phyloP scores from a whole-genome alignment of 2,329 filamentous ascomycete species.

The Arthrobotrys conoides region DNA sequence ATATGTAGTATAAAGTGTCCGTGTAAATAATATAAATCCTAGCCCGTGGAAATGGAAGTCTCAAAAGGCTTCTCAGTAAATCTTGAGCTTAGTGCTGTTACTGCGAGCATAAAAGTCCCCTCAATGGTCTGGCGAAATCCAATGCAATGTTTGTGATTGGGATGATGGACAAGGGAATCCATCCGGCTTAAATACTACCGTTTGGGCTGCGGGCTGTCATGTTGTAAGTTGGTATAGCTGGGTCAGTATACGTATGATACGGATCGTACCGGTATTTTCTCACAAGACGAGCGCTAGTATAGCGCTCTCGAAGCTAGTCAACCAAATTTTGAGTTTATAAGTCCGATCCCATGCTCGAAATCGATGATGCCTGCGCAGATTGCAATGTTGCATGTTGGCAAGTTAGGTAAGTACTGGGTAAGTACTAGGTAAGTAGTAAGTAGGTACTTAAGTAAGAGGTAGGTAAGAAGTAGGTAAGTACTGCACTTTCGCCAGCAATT shows the following conservation, averaged over 20 bases:
- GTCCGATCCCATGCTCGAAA: too few relatives aligned
- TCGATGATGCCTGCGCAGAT: too few relatives aligned
- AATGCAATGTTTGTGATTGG: constrained; percentile 21
- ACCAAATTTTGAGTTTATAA: constrained; percentile 23
- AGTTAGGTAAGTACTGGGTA: too few relatives aligned
- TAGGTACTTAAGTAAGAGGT: too few relatives aligned
- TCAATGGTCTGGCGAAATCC: constrained; percentile 9
- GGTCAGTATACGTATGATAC: background rate
- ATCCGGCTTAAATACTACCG: constrained; percentile 19
- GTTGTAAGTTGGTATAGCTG: constrained; percentile 4
- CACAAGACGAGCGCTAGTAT: background rate
- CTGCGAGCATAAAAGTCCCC: background rate
- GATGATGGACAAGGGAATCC: constrained; percentile 20
- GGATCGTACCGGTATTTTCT: constrained; percentile 29
- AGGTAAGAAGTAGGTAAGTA: too few relatives aligned
- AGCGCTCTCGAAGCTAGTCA: background rate
- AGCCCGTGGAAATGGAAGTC: too few relatives aligned
- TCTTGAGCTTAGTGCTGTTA: background rate
- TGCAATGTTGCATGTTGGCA: too few relatives aligned
- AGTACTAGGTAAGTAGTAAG: too few relatives aligned
- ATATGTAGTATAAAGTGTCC: too few relatives aligned
- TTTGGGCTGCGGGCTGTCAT: background rate
- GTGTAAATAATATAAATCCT: too few relatives aligned
- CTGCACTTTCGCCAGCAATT: background rate
- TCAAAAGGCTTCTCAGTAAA: background rate